Evolutionary conservation across 2,329 filamentous ascomycete species (phyloP).

Genomic region (Fusarium sp.): DNA sequence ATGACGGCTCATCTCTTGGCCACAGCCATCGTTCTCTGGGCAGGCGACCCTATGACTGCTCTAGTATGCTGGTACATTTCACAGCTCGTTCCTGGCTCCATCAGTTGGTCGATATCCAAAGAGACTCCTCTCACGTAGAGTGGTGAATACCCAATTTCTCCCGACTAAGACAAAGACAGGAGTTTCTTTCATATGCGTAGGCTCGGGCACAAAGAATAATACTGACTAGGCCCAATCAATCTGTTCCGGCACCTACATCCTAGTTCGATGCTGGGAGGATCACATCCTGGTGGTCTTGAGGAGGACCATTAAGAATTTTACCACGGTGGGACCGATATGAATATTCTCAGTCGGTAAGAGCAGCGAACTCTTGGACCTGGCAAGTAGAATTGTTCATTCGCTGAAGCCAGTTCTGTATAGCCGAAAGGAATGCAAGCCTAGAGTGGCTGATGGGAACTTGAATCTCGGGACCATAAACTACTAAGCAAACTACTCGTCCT

Average conservation of each 20-base stretch:
- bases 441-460: slow-evolving; percentile 29
- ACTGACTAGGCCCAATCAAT: slow-evolving; percentile 36
- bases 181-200: neutral
- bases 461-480: slow-evolving; percentile 17
- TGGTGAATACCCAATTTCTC: slow-evolving; percentile 54
- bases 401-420: slow-evolving; percentile 53
- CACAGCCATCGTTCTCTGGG: slow-evolving; percentile 49
- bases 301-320: too few relatives aligned
- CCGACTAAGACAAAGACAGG: slow-evolving; percentile 47
- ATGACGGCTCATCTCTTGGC: slow-evolving; percentile 39
- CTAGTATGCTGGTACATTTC: slow-evolving; percentile 41
- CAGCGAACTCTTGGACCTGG: slow-evolving; percentile 39
- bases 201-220: neutral
- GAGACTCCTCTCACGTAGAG: slow-evolving; percentile 49
- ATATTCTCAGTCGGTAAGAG: slow-evolving; percentile 54
- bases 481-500: slow-evolving; percentile 48
- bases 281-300: slow-evolving; percentile 48
- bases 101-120: slow-evolving; percentile 38
- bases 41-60: slow-evolving; percentile 44
- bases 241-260: slow-evolving; percentile 2
- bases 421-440: slow-evolving; percentile 34
- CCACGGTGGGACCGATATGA: too few relatives aligned
- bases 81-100: slow-evolving; percentile 35
- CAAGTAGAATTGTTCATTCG: slow-evolving; percentile 49
- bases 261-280: slow-evolving; percentile 47